Percentiles rank a stretch among this genome's conserved stretches.
Evolutionary conservation across 1,284 basidiomycete genomes (phyloP).

Genomic region (Bjerkandera adusta): DNA sequence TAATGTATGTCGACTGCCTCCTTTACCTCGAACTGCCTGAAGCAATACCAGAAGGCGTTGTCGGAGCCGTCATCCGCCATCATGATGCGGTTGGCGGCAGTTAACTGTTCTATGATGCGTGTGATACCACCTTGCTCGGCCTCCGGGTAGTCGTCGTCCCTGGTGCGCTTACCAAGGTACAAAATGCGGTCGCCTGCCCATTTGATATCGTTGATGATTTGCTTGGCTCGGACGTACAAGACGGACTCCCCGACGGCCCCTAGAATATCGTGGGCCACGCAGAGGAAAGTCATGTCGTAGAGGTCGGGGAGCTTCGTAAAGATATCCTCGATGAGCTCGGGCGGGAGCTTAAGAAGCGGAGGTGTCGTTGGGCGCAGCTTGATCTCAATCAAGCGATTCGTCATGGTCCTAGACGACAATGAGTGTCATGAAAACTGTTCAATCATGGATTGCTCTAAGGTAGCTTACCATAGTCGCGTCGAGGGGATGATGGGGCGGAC

Average conservation of each 20-base stretch:
- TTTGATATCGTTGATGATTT: no score
- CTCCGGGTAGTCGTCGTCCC: constrained; percentile 3
- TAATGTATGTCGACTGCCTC: neutral
- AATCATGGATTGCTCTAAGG: no score
- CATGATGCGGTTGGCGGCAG: neutral
- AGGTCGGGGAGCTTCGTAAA: neutral
- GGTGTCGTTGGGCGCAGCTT: no score
- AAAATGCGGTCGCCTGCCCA: constrained; percentile 1
- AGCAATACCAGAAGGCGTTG: neutral
- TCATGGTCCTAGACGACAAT: no score
- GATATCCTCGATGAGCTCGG: no score
- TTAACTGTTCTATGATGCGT: neutral
- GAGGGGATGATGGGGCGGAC: no score
- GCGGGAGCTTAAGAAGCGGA: no score
- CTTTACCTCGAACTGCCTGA: no score
- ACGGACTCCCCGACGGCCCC: neutral
- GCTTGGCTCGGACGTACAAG: no score
- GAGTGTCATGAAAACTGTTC: no score
- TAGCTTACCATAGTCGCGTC: no score
- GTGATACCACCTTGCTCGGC: neutral
- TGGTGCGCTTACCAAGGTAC: neutral
- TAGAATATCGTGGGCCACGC: neutral
- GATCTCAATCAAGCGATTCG: no score
- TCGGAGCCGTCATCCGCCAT: neutral
- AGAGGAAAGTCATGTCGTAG: neutral